These are phyloP conservation scores for Fomitiporia mediterranea DNA, from an alignment of 1,284 basidiomycete genomes.

Conservation along the genomic window DNA sequence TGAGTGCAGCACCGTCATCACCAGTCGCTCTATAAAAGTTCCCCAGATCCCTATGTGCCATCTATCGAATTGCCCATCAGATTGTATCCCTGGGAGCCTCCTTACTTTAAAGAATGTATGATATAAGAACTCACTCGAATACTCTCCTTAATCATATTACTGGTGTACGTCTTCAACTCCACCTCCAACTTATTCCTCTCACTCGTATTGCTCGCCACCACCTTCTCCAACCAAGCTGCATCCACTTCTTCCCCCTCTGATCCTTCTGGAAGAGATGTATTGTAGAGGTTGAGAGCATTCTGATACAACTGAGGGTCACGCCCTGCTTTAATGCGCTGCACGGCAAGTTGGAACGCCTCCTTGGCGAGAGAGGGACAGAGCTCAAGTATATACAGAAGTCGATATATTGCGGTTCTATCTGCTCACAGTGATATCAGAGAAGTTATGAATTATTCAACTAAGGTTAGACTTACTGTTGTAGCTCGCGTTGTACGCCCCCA, in stretches of 20 bases:
- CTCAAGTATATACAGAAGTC: slow-evolving; percentile 61
- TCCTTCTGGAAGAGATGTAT: slow-evolving; percentile 43
- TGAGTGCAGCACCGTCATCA: slow-evolving; percentile 63
- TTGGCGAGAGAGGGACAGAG: slow-evolving; percentile 61
- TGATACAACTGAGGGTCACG: slow-evolving; percentile 61
- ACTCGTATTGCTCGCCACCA: slow-evolving; percentile 50
- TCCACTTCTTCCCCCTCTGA: slow-evolving; percentile 40
- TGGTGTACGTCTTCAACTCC: slow-evolving; percentile 84
- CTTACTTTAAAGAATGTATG: slow-evolving; percentile 1
- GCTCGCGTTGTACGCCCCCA: slow-evolving; percentile 63
- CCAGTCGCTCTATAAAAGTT: slow-evolving; percentile 69
- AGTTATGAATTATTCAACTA: neutral
- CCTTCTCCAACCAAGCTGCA: slow-evolving; percentile 63
- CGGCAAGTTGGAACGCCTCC: slow-evolving; percentile 61
- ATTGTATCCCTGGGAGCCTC: too few species aligned
- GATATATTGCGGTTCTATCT: slow-evolving; percentile 68
- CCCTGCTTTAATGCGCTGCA: slow-evolving; percentile 55
- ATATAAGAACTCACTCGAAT: slow-evolving; percentile 57
- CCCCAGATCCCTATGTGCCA: slow-evolving; percentile 83
- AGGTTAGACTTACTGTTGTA: slow-evolving; percentile 48
- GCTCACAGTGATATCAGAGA: neutral
- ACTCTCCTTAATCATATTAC: slow-evolving; percentile 93
- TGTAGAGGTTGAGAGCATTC: slow-evolving; percentile 51
- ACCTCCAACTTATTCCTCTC: slow-evolving; percentile 77
- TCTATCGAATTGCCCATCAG: slow-evolving; percentile 36